phyloP scores from a whole-genome alignment of 2,329 filamentous ascomycete species.

The Monosporascus sp. region DNA sequence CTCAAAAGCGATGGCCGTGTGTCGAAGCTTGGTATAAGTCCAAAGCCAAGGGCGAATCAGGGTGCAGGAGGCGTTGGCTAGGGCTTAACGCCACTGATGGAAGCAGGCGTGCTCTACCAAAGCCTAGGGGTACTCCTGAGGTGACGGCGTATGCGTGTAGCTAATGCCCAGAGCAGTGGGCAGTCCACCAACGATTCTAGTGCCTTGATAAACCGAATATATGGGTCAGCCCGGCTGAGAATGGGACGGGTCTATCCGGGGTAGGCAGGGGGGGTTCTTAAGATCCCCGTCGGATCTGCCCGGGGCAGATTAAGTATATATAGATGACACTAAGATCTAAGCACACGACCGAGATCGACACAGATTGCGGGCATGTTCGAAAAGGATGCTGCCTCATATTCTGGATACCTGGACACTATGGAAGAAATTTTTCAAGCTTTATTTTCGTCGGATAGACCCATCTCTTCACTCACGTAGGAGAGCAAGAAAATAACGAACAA shows the following conservation, averaged over 20 bases:
- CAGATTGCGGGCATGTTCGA: neutral
- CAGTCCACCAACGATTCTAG: neutral
- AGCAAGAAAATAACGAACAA: neutral
- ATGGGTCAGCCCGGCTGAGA: neutral
- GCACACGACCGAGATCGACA: neutral
- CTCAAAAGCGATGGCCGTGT: slow-evolving; percentile 3
- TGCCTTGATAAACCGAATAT: neutral
- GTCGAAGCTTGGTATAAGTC: slow-evolving; percentile 2
- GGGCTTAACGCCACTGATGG: neutral
- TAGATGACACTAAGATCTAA: neutral
- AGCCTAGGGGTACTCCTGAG: neutral
- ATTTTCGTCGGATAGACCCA: neutral
- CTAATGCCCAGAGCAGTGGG: neutral
- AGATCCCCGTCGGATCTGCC: neutral
- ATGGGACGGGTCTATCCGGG: neutral
- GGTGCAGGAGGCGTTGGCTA: neutral
- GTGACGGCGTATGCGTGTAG: neutral
- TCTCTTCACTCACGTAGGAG: neutral
- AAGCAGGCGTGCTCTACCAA: neutral
- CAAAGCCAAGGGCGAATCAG: slow-evolving; percentile 7
- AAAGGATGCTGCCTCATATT: neutral
- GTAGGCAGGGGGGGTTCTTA: neutral
- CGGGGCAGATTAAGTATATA: neutral
- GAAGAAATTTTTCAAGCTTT: neutral
- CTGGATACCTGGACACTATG: neutral